Conservation (phyloP, 2,329 filamentous ascomycete species). For the Colletotrichum sojae region DNA sequence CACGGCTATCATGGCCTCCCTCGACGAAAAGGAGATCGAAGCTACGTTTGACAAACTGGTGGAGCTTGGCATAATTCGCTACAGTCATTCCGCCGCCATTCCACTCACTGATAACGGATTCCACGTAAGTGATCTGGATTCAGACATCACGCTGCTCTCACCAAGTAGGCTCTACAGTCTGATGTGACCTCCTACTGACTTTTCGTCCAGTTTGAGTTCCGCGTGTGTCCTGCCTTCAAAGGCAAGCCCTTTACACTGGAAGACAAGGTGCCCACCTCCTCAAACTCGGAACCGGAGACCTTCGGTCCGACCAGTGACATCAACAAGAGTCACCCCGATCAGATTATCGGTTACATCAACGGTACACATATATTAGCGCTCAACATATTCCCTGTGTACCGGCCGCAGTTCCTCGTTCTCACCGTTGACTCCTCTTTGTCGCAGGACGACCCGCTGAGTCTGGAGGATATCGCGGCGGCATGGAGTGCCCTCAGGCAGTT, state of each 20-base stretch:
- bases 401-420: conserved; percentile 5
- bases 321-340: conserved; percentile 10
- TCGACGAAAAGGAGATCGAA: neutral
- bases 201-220: neutral
- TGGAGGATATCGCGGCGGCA: neutral
- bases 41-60: neutral
- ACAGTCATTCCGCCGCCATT: neutral
- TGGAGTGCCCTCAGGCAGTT: neutral
- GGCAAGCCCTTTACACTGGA: neutral
- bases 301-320: conserved; percentile 6
- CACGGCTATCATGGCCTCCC: neutral
- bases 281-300: neutral
- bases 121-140: neutral
- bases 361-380: neutral
- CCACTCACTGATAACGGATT: neutral
- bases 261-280: neutral
- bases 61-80: conserved; percentile 3
- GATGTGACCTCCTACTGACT: neutral
- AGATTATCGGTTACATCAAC: conserved; percentile 1
- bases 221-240: neutral
- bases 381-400: conserved; percentile 3
- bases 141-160: too few relatives aligned
- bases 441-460: neutral
- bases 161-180: too few relatives aligned
- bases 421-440: conserved; percentile 1